Base-by-base conservation (phyloP, 345 rosid genomes). In the Populus davidiana region DNA sequence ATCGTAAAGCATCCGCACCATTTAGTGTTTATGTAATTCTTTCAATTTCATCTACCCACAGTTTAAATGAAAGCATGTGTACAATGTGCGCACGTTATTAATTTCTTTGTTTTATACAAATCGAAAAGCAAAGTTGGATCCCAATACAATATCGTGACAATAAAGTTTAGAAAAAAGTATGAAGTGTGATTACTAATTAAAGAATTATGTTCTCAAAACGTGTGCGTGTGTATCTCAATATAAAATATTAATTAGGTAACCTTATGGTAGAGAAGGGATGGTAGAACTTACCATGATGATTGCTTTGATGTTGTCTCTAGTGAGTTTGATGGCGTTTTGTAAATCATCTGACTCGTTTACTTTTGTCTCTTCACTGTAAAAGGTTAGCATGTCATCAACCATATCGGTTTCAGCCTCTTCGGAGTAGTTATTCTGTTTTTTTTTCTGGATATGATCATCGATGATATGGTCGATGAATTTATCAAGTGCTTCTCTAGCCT, bases 381-480 rank as follows among this genome's bases (percentile, higher is more conserved):
- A 93, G 7, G 96, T 89, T 1, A 95, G 92, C 75, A 95, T 78
- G 33, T 92, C 98, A 71, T 95, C 98, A 2, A 95, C 99, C 99
- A 93, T 93, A 47, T 95, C 99, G 2, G 84, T 80, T 7, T 76
- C 86, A n/a, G 59, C 86, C 16, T 83, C 87, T 33, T 87, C 87
- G 4, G 77, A 67, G 39, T 23, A 52, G 5, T 20, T 56, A 18
- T 59, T 61, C 14, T 3, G 78, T 0, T 73, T 81, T 75, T 75
- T 84, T 76, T 89, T 91, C 23, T 81, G 81, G 59, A 95, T 80
- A 83, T 95, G 99, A 21, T 91, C 93, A 63, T 93, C 94, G 36
- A 93, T 88, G 74, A 95, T 86, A 31, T 44, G 50, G 79, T 93
- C 97, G n/a, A 95, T 95, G 79, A 95, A 95, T 79, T 75, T 74